Evolutionary conservation across 176 grass and related monocot species (phyloP).

Genomic region (Miscanthus lutarioriparius): DNA sequence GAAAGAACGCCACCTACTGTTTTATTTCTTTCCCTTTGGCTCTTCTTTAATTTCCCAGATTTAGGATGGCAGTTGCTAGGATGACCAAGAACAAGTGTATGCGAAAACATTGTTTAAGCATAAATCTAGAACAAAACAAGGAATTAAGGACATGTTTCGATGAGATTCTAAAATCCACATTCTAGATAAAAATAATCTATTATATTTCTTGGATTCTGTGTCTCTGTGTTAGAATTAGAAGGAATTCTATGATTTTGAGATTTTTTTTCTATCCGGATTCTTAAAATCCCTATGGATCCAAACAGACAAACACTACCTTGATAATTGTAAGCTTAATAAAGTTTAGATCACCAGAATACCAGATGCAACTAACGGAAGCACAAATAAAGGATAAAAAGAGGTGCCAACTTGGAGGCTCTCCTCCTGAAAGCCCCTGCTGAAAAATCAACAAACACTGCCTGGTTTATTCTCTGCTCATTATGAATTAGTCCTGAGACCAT

Average conservation of each 20-base stretch:
- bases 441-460: conserved; percentile 18
- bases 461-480: conserved; percentile 41
- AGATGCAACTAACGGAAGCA: not conserved
- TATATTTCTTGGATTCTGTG: no score
- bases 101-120: not conserved
- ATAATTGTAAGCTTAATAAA: not conserved
- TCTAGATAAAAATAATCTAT: no score
- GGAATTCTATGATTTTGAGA: no score
- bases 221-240: no score
- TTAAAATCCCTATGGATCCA: no score
- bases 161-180: no score
- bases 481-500: conserved; percentile 39
- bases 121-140: not conserved
- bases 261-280: no score
- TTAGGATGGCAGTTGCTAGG: not conserved
- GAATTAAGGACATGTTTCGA: not conserved
- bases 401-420: not conserved
- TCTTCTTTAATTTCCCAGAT: not conserved
- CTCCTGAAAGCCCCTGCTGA: conserved; percentile 13
- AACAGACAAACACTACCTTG: no score
- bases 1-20: not conserved
- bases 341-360: not conserved
- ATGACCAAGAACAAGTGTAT: not conserved
- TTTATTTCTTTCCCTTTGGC: not conserved
- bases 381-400: not conserved